Conservation (phyloP, 148 eudicot species). For the Rhododendron ferrugineum region DNA sequence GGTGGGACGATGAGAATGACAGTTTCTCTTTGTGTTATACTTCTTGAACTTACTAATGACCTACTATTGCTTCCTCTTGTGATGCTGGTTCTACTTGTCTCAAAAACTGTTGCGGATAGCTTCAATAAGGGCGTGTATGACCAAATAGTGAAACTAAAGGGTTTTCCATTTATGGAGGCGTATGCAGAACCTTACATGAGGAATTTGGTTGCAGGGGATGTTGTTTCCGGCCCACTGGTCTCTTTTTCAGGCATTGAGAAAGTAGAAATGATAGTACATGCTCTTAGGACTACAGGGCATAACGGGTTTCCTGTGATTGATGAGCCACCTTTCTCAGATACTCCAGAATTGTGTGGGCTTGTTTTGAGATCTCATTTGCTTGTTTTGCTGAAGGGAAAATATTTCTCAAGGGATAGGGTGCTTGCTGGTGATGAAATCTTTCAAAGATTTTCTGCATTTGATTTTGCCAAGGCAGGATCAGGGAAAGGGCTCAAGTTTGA, state of each 20-base stretch:
- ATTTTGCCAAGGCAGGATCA: constrained; percentile 71
- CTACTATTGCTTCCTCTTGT: constrained; percentile 65
- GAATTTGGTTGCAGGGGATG: constrained; percentile 60
- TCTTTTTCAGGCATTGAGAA: constrained; percentile 56
- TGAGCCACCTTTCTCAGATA: constrained; percentile 62
- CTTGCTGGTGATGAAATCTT: constrained; percentile 27
- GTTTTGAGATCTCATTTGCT: constrained; percentile 68
- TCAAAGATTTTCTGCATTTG: constrained; percentile 40
- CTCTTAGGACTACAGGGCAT: constrained; percentile 42
- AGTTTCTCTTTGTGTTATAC: constrained; percentile 71
- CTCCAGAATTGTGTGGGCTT: constrained; percentile 59
- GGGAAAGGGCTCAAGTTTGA: constrained; percentile 66
- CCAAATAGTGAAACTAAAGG: constrained; percentile 72
- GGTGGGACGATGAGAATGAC: constrained; percentile 97
- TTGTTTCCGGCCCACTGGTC: constrained; percentile 58
- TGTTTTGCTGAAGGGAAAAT: constrained; percentile 60
- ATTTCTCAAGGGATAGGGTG: constrained; percentile 39
- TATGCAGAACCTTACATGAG: constrained; percentile 77
- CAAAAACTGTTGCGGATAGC: constrained; percentile 71
- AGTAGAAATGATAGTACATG: constrained; percentile 49
- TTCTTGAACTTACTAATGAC: constrained; percentile 71
- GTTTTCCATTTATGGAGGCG: constrained; percentile 69
- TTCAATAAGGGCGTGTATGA: constrained; percentile 80
- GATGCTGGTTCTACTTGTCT: constrained; percentile 70
- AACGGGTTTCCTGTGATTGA: constrained; percentile 73